Conservation (phyloP, 257 asterid genomes). For the Parsonsia alboflavescens region DNA sequence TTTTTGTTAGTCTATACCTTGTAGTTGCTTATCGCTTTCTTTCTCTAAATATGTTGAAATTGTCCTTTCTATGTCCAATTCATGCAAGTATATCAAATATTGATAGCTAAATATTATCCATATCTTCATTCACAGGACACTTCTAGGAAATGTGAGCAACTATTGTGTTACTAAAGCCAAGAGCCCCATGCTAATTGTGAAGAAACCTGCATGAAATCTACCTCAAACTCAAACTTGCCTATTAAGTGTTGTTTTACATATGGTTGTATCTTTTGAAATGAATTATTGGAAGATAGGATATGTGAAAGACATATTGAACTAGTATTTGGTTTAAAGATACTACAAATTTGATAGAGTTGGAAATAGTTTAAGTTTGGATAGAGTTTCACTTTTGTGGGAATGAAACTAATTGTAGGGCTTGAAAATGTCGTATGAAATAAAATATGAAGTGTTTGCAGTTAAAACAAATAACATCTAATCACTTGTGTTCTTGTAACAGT, state of each 20-base stretch:
- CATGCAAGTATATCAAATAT: not conserved
- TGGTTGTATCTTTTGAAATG: not conserved
- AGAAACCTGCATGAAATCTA: conserved; percentile 22
- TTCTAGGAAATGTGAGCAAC: conserved; percentile 53
- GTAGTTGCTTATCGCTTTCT: too few relatives aligned
- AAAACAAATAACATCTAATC: not conserved
- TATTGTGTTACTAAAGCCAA: conserved; percentile 52
- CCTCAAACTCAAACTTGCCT: too few relatives aligned
- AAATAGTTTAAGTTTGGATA: not conserved
- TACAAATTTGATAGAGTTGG: not conserved
- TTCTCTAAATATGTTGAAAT: too few relatives aligned
- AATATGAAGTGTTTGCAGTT: conserved; percentile 1
- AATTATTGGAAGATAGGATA: too few relatives aligned
- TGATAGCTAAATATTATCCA: not conserved
- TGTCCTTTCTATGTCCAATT: too few relatives aligned
- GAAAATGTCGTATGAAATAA: too few relatives aligned
- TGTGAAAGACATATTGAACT: not conserved
- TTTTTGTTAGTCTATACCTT: too few relatives aligned
- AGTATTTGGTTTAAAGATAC: not conserved
- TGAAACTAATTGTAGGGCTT: not conserved
- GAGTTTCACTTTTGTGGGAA: too few relatives aligned
- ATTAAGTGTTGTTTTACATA: too few relatives aligned
- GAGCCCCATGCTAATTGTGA: conserved; percentile 48
- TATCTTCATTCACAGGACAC: not conserved
- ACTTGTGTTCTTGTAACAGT: not conserved